These are phyloP conservation scores for Colletotrichum incanum DNA, from an alignment of 2,329 filamentous ascomycete genomes.

Conservation along the genomic window DNA sequence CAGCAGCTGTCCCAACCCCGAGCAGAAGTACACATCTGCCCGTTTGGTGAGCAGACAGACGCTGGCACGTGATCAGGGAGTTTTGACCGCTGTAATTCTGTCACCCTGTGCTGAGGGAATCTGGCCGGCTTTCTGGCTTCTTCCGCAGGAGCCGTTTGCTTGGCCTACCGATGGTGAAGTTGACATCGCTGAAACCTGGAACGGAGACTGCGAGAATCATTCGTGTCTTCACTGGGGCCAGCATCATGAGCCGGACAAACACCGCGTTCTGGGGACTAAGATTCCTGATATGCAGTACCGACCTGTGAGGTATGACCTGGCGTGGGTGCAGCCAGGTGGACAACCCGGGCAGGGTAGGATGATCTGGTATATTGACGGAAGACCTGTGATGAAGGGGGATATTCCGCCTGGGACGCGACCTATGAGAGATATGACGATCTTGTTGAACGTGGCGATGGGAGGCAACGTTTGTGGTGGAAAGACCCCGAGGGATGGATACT, in stretches of 20 bases:
- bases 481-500: constrained; percentile 66
- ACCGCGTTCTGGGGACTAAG: constrained; percentile 67
- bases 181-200: constrained; percentile 75
- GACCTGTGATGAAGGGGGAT: constrained; percentile 69
- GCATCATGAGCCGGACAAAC: constrained; percentile 69
- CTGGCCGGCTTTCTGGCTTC: constrained; percentile 75
- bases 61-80: constrained; percentile 66
- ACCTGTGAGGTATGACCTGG: constrained; percentile 69
- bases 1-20: constrained; percentile 50
- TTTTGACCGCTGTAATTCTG: constrained; percentile 65
- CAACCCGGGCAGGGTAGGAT: constrained; percentile 61
- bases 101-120: constrained; percentile 70
- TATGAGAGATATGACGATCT: constrained; percentile 69
- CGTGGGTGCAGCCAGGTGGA: constrained; percentile 66
- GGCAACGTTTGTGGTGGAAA: constrained; percentile 71
- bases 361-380: constrained; percentile 73
- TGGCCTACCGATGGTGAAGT: constrained; percentile 74
- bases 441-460: constrained; percentile 75
- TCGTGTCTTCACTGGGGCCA: constrained; percentile 74
- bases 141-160: constrained; percentile 70
- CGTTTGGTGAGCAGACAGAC: constrained; percentile 69
- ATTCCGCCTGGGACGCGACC: constrained; percentile 68
- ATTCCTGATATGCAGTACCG: constrained; percentile 64
- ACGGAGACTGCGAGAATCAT: constrained; percentile 69
- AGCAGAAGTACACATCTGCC: constrained; percentile 68